Conservation (phyloP, 2,329 filamentous ascomycete genomes). For the Fusarium hainanense region DNA sequence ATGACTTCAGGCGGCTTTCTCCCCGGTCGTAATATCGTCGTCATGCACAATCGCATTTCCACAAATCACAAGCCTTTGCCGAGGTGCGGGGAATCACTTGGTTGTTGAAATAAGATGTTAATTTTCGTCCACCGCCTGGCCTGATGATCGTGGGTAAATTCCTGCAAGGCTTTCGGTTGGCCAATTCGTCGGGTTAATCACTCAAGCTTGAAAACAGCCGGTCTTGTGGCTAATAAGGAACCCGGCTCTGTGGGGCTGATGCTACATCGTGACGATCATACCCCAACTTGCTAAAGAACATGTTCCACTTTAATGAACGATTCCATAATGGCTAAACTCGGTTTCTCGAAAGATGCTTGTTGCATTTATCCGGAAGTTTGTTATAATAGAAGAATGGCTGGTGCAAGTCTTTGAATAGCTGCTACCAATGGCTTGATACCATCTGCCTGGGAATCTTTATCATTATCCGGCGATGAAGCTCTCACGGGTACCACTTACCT, state of each 20-base stretch:
- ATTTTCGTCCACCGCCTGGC: slow-evolving; percentile 6
- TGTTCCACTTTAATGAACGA: slow-evolving; percentile 18
- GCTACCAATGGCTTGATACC: not conserved
- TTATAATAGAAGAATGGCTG: slow-evolving; percentile 11
- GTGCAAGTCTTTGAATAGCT: not conserved
- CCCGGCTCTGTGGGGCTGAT: slow-evolving; percentile 24
- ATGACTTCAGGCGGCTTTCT: not conserved
- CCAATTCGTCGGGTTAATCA: not conserved
- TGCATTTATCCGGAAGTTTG: slow-evolving; percentile 11
- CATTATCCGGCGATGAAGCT: slow-evolving; percentile 8
- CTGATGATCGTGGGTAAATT: slow-evolving; percentile 21
- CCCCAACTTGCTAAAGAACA: not conserved
- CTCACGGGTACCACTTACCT: slow-evolving; percentile 1
- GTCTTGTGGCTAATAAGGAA: slow-evolving; percentile 27
- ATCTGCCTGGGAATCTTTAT: not conserved
- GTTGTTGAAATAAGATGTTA: not conserved
- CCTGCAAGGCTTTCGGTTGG: not conserved
- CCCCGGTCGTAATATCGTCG: not conserved
- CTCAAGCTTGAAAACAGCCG: slow-evolving; percentile 7
- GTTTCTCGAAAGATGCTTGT: not conserved
- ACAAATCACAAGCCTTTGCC: not conserved
- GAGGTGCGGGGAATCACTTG: slow-evolving; percentile 7
- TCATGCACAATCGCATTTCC: not conserved
- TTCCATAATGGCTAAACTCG: slow-evolving; percentile 16
- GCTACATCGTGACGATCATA: slow-evolving; percentile 23